A percentile compares a stretch with the other conserved stretches of the same genome.
Evolutionary conservation across 2,329 filamentous ascomycete genomes (phyloP).

Genomic region (Fusarium pseudocircinatum): DNA sequence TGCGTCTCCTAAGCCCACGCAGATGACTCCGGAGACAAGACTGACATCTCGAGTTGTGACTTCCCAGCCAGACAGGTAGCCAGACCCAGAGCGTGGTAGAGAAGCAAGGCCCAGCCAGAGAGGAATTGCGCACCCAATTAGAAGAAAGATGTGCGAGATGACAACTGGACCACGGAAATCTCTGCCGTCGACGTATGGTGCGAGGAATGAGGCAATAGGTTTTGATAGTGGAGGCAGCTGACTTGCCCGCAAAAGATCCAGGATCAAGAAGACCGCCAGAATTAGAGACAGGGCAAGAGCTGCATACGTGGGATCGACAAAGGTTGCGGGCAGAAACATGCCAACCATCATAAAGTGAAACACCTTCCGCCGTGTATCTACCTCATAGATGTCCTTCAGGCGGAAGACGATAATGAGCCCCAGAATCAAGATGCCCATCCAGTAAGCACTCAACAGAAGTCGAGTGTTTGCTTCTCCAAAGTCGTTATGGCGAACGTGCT

Average conservation of each 20-base stretch:
- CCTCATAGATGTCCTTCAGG: slow-evolving; percentile 81
- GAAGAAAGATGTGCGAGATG: slow-evolving; percentile 93
- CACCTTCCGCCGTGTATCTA: slow-evolving; percentile 94
- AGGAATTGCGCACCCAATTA: slow-evolving; percentile 94
- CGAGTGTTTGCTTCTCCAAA: slow-evolving; percentile 84
- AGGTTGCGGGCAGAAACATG: slow-evolving; percentile 90
- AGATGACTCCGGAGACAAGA: slow-evolving; percentile 92
- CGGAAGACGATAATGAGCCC: slow-evolving; percentile 81
- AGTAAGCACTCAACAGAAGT: slow-evolving; percentile 81
- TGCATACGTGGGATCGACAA: slow-evolving; percentile 85
- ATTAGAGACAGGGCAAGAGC: slow-evolving; percentile 82
- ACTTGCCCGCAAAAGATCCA: slow-evolving; percentile 89
- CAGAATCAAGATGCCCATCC: slow-evolving; percentile 70
- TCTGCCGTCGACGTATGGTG: slow-evolving; percentile 92
- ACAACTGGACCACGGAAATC: slow-evolving; percentile 95
- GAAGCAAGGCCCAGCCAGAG: slow-evolving; percentile 88
- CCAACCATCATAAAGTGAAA: slow-evolving; percentile 99
- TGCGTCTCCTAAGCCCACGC: slow-evolving; percentile 94
- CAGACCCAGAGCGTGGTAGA: slow-evolving; percentile 64
- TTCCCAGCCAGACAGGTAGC: slow-evolving; percentile 77
- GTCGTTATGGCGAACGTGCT: slow-evolving; percentile 69
- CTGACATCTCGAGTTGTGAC: slow-evolving; percentile 77
- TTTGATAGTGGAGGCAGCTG: slow-evolving; percentile 91
- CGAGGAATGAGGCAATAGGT: slow-evolving; percentile 85
- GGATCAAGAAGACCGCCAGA: slow-evolving; percentile 84